Evolutionary conservation across 2,329 filamentous ascomycete genomes (phyloP).

Genomic region (Xylariaceae sp.): DNA sequence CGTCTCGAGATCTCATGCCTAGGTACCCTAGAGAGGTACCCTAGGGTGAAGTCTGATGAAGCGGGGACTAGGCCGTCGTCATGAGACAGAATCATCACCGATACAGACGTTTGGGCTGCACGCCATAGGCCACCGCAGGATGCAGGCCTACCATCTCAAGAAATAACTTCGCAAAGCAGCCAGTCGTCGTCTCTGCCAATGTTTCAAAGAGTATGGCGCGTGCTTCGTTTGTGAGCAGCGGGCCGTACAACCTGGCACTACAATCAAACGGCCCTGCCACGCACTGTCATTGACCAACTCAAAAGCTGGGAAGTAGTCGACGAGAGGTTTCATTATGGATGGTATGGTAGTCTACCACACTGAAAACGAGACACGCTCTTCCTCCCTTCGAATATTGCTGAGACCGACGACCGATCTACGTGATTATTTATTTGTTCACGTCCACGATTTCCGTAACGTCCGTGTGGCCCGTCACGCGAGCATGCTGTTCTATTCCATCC

Average conservation of each 20-base stretch:
- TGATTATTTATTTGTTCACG: not conserved
- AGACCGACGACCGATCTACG: not conserved
- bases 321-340: not conserved
- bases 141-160: too few species aligned
- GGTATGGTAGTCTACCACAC: not conserved
- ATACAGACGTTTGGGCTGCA: too few species aligned
- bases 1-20: too few species aligned
- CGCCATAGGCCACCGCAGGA: too few species aligned
- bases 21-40: too few species aligned
- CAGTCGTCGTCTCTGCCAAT: not conserved
- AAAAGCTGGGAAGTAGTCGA: not conserved
- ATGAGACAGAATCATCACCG: too few species aligned
- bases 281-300: not conserved
- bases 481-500: constrained; percentile 56
- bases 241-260: not conserved
- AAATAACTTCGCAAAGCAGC: too few species aligned
- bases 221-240: not conserved
- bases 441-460: constrained; percentile 49
- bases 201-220: not conserved
- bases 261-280: not conserved
- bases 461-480: constrained; percentile 53
- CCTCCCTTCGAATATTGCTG: not conserved
- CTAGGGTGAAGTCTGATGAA: too few species aligned
- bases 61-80: too few species aligned
- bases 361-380: not conserved